Conservation (phyloP, 169 alveolate species). For the Cryptosporidium ubiquitum region DNA sequence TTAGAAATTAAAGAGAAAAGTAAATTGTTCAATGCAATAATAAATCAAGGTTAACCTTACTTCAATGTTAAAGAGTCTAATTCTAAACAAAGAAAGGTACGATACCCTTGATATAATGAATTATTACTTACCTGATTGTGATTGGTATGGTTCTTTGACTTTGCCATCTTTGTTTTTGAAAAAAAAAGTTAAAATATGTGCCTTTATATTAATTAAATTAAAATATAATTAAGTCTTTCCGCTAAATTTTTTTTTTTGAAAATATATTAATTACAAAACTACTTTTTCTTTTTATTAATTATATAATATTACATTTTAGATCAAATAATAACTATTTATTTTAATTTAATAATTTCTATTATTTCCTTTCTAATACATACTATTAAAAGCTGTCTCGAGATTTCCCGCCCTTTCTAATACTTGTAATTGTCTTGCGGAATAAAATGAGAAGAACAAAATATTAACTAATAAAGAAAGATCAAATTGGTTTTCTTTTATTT, state of each 20-base stretch:
- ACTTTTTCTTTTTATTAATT: not conserved
- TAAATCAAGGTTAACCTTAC: not conserved
- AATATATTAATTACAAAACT: not conserved
- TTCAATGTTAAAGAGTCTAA: not conserved
- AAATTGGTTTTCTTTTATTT: not conserved
- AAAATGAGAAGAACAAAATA: not conserved
- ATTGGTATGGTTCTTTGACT: conserved; percentile 90
- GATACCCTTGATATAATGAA: not conserved
- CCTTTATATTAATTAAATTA: not conserved
- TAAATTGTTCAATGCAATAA: not conserved
- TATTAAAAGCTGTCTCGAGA: not conserved
- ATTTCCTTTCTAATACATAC: no score
- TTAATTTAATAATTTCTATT: not conserved
- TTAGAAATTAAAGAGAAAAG: not conserved
- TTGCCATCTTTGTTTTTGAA: conserved; percentile 82
- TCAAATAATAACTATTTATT: not conserved
- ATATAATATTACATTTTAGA: not conserved
- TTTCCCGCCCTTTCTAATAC: not conserved
- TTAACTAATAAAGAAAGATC: not conserved
- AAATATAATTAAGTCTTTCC: not conserved
- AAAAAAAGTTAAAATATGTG: not conserved
- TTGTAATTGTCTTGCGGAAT: not conserved
- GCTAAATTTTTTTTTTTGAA: not conserved
- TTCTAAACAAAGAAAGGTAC: not conserved
- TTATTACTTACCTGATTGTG: conserved; percentile 85